Base-by-base conservation (phyloP, 306 rosid genomes). In the Prunus kanzakura region DNA sequence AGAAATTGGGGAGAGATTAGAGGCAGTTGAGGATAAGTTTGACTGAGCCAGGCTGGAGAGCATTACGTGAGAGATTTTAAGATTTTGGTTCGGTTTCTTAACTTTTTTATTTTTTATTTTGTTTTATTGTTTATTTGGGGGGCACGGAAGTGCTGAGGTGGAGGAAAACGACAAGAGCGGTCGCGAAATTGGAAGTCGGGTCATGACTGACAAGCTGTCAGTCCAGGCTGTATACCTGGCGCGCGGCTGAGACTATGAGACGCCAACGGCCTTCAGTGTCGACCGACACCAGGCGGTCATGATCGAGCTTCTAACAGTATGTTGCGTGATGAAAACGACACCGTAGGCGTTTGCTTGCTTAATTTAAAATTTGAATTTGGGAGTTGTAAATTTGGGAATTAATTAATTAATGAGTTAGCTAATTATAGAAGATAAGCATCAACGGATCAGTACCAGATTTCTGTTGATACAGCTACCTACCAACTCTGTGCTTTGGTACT, bases 21-120 rank as follows among this genome's bases (percentile, higher is more conserved):
- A 19, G 52, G 57, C 27, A 23, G 35, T 16, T 8, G 63, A 30
- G 79, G 89, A 83, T 84, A 83, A 78, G 85, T 81, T 86, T 83
- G 85, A 86, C 85, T 63, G 62, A 76, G 85, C 87, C 87, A 83
- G 87, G 84, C 84, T 86, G 85, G 85, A 78, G 71, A 64, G 82
- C 87, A 88, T 83, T 79, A 57, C 85, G 79, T 69, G 49, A 73
- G 51, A 55, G 29, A 47, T 49, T 38, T 64, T 45, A 60, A 11
- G 74, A 57, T 57, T 10, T 70, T 72, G 52, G 82, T 70, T 71
- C 41, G 47, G 46, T 67, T 61, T 66, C 79, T 10, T 18, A 11
- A 3, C 22, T 6, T 22, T 71, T 70, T 5, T 50, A 23, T 23
- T 23, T 20, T 23, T n/a, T 67, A 22, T 61, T 50, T 20, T 54